Percentiles rank a stretch among this genome's conserved stretches.
phyloP scores from a whole-genome alignment of 805 yeast species.

The Scheffersomyces ergatensis region DNA sequence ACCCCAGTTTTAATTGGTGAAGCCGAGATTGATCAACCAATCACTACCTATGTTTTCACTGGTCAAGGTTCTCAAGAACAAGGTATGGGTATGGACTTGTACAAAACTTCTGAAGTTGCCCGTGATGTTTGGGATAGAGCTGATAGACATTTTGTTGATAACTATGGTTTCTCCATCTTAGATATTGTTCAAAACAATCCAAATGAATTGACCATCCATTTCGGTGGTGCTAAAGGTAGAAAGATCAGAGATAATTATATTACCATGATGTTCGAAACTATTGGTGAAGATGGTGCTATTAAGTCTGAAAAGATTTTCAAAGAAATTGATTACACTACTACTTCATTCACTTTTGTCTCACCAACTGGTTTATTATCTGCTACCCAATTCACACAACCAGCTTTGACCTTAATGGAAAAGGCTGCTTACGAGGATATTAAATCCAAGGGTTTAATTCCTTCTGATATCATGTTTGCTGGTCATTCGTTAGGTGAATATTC shows the following conservation, averaged over 20 bases:
- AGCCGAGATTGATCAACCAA: constrained; percentile 99
- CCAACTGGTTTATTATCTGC: constrained; percentile 96
- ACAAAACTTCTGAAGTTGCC: constrained; percentile 87
- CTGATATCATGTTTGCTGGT: constrained; percentile 94
- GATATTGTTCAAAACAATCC: constrained; percentile 96
- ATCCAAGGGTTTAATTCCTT: constrained; percentile 91
- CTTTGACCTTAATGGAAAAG: constrained; percentile 98
- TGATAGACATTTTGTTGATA: constrained; percentile 84
- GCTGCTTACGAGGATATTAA: constrained; percentile 98
- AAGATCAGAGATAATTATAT: constrained; percentile 91
- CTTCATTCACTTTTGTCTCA: constrained; percentile 83
- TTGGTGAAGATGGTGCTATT: constrained; percentile 77
- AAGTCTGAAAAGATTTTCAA: constrained; percentile 94
- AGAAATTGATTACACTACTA: constrained; percentile 76
- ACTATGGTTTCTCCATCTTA: constrained; percentile 95
- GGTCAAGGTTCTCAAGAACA: constrained; percentile 99
- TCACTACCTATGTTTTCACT: constrained; percentile 93
- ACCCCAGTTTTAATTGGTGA: constrained; percentile 82
- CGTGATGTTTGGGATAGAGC: constrained; percentile 97
- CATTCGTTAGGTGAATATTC: constrained; percentile 99
- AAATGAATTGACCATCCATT: constrained; percentile 89
- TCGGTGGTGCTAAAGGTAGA: constrained; percentile 98
- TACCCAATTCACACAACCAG: constrained; percentile 99
- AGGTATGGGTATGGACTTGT: constrained; percentile 99
- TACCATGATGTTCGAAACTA: constrained; percentile 96